Evolutionary conservation across 148 eudicot genomes (phyloP).

Genomic region (Amaranthus hypochondriacus): DNA sequence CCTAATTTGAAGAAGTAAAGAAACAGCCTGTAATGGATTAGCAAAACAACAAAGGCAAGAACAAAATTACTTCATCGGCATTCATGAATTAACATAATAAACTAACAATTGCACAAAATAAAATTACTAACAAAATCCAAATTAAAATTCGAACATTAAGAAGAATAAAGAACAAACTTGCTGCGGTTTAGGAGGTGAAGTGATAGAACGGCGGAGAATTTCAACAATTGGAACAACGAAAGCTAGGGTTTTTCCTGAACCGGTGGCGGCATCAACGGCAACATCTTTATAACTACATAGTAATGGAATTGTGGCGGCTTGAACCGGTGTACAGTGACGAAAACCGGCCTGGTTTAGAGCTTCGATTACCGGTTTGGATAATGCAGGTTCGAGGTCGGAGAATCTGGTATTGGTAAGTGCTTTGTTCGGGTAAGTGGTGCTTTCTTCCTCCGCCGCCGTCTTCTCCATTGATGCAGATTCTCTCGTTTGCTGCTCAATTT

Average conservation of each 20-base stretch:
- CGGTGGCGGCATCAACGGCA: conserved; percentile 96
- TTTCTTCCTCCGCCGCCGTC: conserved; percentile 7
- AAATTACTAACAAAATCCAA: not conserved
- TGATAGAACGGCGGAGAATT: conserved; percentile 56
- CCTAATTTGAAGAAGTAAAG: too few species aligned
- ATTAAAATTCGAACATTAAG: not conserved
- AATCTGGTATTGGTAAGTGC: conserved; percentile 72
- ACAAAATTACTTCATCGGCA: too few species aligned
- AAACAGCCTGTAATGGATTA: too few species aligned
- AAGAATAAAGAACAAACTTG: conserved; percentile 39
- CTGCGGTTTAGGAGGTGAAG: conserved; percentile 49
- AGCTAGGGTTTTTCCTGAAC: conserved; percentile 93
- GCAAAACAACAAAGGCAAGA: too few species aligned
- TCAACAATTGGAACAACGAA: conserved; percentile 74
- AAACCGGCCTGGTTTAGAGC: conserved; percentile 56
- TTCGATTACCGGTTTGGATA: conserved; percentile 56
- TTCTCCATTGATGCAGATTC: not conserved
- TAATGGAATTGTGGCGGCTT: conserved; percentile 80
- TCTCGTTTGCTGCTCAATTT: not conserved
- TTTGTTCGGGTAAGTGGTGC: conserved; percentile 42
- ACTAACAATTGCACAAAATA: too few species aligned
- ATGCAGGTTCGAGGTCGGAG: conserved; percentile 66
- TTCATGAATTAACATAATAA: too few species aligned
- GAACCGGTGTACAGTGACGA: conserved; percentile 85
- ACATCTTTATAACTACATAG: conserved; percentile 74